Evolutionary conservation across 2,329 filamentous ascomycete species (phyloP), one percentile per base, ranked within the genome.

Genomic region (Bipolaris victoriae): DNA sequence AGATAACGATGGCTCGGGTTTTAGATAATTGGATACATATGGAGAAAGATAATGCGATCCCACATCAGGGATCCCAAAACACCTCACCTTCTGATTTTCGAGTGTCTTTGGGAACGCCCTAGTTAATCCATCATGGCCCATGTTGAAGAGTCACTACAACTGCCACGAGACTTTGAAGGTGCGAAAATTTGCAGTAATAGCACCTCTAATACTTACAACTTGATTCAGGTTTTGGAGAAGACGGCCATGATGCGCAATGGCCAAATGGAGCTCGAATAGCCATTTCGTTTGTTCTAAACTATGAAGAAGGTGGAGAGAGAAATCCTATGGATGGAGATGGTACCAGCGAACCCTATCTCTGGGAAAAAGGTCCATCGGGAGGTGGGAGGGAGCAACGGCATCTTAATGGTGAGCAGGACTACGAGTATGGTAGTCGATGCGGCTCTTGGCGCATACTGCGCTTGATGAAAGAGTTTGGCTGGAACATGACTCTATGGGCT

Each of bases 401-500:
- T 40, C 70, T 78, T 55, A 83, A 81, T 55, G 76, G 76, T 46
- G 82, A 84, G 69, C 76, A 74, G 43, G 81, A 83, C 58, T 84
- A 80, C 61, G 81, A 84, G 58, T 84, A 84, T 64, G 80, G 82
- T 35, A 77, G 77, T 35, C 76, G 82, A 3, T 78, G 77, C 1
- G 82, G 81, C 3, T 79, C 80, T 62, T 84, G 82, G 82, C 73
- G 82, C 1, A 71, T 83, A 5, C 79, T 83, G 60, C 70, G 77
- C 7, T 65, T 83, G 52, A 83, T 84, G 74, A 79, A 81, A 61
- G 74, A 79, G 41, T 69, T 81, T 52, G 72, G 75, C 36, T 81
- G 82, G 76, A 81, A 81, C 60, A 81, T 80, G 65, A 83, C 81
- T 0, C 69, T 83, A 10, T 82, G 83, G 64, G 82, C 80, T 15